phyloP scores from a whole-genome alignment of 164 flowering plant species.

The Magnolia changhungtana region DNA sequence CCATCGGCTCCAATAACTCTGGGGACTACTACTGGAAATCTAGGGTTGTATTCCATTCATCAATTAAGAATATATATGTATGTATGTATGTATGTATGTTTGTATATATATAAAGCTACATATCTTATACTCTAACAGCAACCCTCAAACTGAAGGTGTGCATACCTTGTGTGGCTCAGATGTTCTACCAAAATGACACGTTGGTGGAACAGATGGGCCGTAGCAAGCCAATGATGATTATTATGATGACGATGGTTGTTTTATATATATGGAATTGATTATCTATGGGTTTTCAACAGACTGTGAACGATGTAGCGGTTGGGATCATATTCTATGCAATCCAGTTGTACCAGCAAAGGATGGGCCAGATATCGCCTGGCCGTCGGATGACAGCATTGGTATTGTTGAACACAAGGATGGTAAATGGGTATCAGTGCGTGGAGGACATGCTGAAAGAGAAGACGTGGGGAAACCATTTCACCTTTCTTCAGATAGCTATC shows the following conservation, averaged over 20 bases:
- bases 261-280: not conserved
- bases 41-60: no score
- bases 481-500: constrained; percentile 18
- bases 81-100: no score
- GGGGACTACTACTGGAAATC: no score
- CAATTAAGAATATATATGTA: no score
- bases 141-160: not conserved
- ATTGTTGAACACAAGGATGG: constrained; percentile 49
- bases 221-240: not conserved
- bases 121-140: not conserved
- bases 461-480: constrained; percentile 41
- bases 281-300: constrained; percentile 21
- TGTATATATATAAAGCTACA: no score
- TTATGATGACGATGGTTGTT: not conserved
- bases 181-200: not conserved
- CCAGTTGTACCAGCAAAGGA: constrained; percentile 49
- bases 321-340: constrained; percentile 47
- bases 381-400: constrained; percentile 41
- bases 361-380: constrained; percentile 10
- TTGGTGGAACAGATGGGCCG: not conserved
- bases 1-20: no score
- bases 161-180: not conserved
- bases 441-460: constrained; percentile 36
- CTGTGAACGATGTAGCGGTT: constrained; percentile 48
- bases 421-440: constrained; percentile 30